Evolutionary conservation across 768 basidiomycete species (phyloP), one percentile per base, ranked within the genome.

Genomic region (Mycena filopes): DNA sequence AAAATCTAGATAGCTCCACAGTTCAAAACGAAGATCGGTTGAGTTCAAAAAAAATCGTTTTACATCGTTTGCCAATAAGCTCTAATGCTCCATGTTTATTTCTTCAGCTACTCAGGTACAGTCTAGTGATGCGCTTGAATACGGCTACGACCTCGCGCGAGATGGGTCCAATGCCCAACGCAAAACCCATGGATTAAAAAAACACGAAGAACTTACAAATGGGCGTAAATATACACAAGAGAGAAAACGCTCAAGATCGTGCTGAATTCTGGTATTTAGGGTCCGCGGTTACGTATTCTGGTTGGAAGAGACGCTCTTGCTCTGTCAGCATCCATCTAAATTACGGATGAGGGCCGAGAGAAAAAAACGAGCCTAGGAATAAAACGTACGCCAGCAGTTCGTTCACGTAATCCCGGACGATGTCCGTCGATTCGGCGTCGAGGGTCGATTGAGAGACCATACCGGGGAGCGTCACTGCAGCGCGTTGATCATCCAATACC

Each of bases 361-460:
- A 15, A 26, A 28, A 67, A 29, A n/a, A 31, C 28, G 43, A 16
- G 33, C 53, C 12, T 50, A 45, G 29, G 36, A 29, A 13, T 26
- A 40, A 23, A 41, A 36, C 48, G 15, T 2, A 78, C 63, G 47
- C 83, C 71, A 99, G 83, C 63, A 99, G 80, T 74, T 98, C 95
- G 63, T 93, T 92, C 66, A 94, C 89, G 76, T 98, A 95, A 70
- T 98, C 96, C 66, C 91, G 82, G 16, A 99, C 86, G 9, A 98
- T 81, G 25, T 78, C 79, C 21, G 96, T 90, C 15, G 93, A 93
- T 74, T 97, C 96, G 3, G 88, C 80, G 73, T 99, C 97, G 83
- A 99, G 89, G n/a, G 87, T 89, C 16, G 96, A 95, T 66, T 86
- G 89, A 1, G 91, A 88, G 33, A 98, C 90, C 87, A 98, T 96